These are phyloP conservation scores for Dactylonectria estremocensis DNA, from an alignment of 2,329 filamentous ascomycete genomes.

Conservation along the genomic window DNA sequence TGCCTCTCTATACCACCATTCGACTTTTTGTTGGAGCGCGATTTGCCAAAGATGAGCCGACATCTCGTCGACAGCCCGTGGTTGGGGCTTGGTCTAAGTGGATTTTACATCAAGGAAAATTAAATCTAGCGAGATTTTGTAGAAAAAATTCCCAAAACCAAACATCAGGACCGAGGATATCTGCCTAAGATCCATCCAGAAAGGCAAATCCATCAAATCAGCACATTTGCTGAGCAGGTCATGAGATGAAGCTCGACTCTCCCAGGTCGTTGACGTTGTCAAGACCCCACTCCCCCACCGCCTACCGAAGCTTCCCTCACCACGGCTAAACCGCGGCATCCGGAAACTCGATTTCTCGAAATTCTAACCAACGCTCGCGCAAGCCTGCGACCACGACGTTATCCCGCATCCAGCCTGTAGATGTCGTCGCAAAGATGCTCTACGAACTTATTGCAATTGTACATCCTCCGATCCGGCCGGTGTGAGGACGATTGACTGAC, in stretches of 20 bases:
- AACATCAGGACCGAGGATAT: neutral
- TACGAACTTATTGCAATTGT: slow-evolving; percentile 99
- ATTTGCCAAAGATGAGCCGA: neutral
- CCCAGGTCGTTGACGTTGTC: no score
- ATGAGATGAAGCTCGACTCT: neutral
- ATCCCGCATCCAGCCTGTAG: slow-evolving; percentile 37
- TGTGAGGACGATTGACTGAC: slow-evolving; percentile 35
- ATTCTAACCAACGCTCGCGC: slow-evolving; percentile 40
- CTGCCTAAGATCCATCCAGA: no score
- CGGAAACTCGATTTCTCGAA: slow-evolving; percentile 36
- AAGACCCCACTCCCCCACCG: slow-evolving; percentile 34
- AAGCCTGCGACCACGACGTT: slow-evolving; percentile 33
- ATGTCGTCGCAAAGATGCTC: slow-evolving; percentile 77
- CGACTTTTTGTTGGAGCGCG: no score
- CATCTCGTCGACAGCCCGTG: no score
- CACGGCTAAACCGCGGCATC: slow-evolving; percentile 52
- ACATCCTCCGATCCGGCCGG: slow-evolving; percentile 57
- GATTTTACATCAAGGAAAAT: neutral
- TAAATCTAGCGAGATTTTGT: neutral
- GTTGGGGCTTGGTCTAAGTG: neutral
- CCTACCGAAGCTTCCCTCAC: slow-evolving; percentile 29
- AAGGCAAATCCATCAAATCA: neutral
- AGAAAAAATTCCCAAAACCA: neutral
- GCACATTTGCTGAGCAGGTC: neutral
- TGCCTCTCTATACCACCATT: slow-evolving; percentile 3